A percentile compares a stretch with the other conserved stretches of the same genome.
Conservation (phyloP, 768 basidiomycete genomes). For the Russula earlei region DNA sequence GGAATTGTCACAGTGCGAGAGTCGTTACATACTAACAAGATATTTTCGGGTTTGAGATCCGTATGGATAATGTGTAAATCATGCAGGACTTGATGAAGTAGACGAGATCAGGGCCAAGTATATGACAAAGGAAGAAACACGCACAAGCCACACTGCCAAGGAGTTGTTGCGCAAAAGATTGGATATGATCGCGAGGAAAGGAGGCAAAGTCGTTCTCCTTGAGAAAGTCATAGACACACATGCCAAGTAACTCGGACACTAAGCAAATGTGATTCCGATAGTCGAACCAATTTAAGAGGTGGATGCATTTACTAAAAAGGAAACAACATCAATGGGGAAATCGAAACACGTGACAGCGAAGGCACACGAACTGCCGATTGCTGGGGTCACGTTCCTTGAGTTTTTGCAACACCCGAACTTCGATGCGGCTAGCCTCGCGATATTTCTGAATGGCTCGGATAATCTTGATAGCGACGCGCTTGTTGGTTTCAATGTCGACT, state of each 20-base stretch:
- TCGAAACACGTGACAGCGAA: slow-evolving; percentile 4
- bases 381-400: slow-evolving; percentile 81
- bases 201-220: slow-evolving; percentile 97
- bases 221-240: slow-evolving; percentile 98
- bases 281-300: slow-evolving; percentile 90
- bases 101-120: slow-evolving; percentile 17
- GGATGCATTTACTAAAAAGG: slow-evolving; percentile 84
- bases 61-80: slow-evolving; percentile 89
- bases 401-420: slow-evolving; percentile 88
- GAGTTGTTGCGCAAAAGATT: slow-evolving; percentile 87
- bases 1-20: slow-evolving; percentile 52
- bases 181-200: slow-evolving; percentile 94
- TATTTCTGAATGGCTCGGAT: slow-evolving; percentile 98
- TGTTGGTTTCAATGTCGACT: slow-evolving; percentile 63
- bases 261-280: slow-evolving; percentile 96
- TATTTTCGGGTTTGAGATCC: slow-evolving; percentile 98
- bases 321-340: slow-evolving; percentile 18
- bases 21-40: slow-evolving; percentile 83
- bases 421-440: slow-evolving; percentile 96
- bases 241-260: slow-evolving; percentile 89
- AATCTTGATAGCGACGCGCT: slow-evolving; percentile 92
- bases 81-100: slow-evolving; percentile 64
- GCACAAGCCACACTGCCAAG: slow-evolving; percentile 89
- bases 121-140: slow-evolving; percentile 27
- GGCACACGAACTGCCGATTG: slow-evolving; percentile 70